Conservation (phyloP, 352 stramenopile species). For the Phytopythium mirpurense region DNA sequence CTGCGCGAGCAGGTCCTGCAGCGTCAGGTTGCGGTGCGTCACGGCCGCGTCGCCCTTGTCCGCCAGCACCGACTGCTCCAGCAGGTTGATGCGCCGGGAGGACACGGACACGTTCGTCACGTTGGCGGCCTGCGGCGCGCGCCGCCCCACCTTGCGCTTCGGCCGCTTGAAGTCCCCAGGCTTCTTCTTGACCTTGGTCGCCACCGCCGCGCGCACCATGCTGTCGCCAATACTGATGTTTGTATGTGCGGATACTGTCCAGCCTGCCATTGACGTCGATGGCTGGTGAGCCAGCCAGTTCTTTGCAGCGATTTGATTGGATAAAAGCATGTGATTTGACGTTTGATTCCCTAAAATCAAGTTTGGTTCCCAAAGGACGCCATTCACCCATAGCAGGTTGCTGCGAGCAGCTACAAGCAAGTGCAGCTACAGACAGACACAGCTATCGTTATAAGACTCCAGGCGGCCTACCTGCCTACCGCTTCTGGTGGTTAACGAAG, state of each 20-base stretch:
- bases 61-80: conserved; percentile 72
- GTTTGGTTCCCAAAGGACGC: neutral
- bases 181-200: conserved; percentile 77
- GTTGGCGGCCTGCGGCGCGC: conserved; percentile 59
- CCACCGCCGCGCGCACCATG: conserved; percentile 42
- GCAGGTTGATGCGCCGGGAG: conserved; percentile 76
- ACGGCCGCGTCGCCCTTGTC: conserved; percentile 59
- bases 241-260: no score
- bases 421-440: no score
- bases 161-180: conserved; percentile 82
- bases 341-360: neutral
- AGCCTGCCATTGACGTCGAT: neutral
- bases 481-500: conserved; percentile 45
- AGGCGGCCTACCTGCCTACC: no score
- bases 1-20: conserved; percentile 65
- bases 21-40: conserved; percentile 59
- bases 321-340: neutral
- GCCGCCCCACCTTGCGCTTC: conserved; percentile 82
- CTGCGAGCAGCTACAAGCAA: no score
- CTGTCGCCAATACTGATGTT: no score
- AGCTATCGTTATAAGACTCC: no score
- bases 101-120: conserved; percentile 72
- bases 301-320: neutral
- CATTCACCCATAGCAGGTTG: no score
- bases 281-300: neutral